Evolutionary conservation across 495 filamentous ascomycete genomes (phyloP).

Genomic region (Penicillium verhagenii): DNA sequence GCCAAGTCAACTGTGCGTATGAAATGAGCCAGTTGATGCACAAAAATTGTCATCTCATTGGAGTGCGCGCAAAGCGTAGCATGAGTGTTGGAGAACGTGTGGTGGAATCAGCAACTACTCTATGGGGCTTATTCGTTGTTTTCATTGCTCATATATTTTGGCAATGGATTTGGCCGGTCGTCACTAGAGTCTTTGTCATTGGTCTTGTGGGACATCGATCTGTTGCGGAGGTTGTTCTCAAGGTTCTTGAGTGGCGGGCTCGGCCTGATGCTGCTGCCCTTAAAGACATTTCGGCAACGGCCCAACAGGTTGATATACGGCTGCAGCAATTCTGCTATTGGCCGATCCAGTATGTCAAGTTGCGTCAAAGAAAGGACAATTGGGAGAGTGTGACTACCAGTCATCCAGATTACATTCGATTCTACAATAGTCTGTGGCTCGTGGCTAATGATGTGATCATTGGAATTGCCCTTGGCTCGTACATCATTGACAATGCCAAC

Average conservation of each 20-base stretch:
- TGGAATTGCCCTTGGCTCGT: constrained; percentile 91
- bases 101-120: constrained; percentile 84
- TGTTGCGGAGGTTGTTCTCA: constrained; percentile 75
- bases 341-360: constrained; percentile 92
- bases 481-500: constrained; percentile 91
- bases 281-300: constrained; percentile 94
- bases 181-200: constrained; percentile 70
- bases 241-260: constrained; percentile 83
- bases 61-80: constrained; percentile 73
- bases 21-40: constrained; percentile 82
- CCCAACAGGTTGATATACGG: constrained; percentile 97
- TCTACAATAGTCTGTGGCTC: constrained; percentile 98
- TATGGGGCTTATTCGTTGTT: constrained; percentile 71
- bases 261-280: constrained; percentile 77
- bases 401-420: constrained; percentile 97
- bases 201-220: constrained; percentile 78
- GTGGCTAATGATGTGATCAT: constrained; percentile 99
- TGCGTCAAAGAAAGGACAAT: constrained; percentile 82
- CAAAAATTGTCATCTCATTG: constrained; percentile 80
- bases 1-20: constrained; percentile 94
- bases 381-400: constrained; percentile 96
- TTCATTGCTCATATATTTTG: constrained; percentile 69
- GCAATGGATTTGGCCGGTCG: constrained; percentile 74
- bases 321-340: constrained; percentile 99
- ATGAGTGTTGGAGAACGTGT: constrained; percentile 94